Percentiles rank a stretch among this genome's conserved stretches.
These are phyloP conservation scores for Solanum hybrid DNA, from an alignment of 305 asterid genomes.

Conservation along the genomic window DNA sequence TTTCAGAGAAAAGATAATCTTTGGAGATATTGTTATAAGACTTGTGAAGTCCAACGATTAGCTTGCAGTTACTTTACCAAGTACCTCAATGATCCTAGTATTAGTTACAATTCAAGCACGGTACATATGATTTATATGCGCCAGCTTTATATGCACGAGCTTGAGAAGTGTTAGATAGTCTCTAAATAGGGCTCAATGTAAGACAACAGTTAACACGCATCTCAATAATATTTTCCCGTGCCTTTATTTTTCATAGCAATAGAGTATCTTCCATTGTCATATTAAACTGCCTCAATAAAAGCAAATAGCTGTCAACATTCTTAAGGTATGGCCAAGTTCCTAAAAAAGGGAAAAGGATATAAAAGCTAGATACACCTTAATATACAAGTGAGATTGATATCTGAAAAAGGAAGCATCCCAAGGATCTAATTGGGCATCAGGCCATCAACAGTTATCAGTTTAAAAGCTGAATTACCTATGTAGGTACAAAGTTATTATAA, in stretches of 20 bases:
- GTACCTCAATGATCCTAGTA: neutral
- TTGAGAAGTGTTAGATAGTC: neutral
- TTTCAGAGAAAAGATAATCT: neutral
- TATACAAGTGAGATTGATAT: neutral
- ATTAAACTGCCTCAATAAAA: neutral
- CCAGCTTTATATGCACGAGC: neutral
- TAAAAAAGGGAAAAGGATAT: neutral
- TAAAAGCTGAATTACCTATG: conserved; percentile 5
- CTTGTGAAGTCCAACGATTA: neutral
- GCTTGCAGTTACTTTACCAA: neutral
- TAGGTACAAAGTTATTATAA: neutral
- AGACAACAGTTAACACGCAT: neutral
- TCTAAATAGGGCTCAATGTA: neutral
- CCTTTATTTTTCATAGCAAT: neutral
- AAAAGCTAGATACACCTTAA: neutral
- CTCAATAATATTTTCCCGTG: neutral
- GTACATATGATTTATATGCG: neutral
- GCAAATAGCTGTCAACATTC: neutral
- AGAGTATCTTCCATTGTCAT: neutral
- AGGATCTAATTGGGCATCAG: conserved; percentile 1
- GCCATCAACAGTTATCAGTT: neutral
- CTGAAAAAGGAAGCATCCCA: neutral
- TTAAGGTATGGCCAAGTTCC: neutral
- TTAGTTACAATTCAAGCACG: neutral
- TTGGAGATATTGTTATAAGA: neutral